phyloP scores from a whole-genome alignment of 2,329 filamentous ascomycete genomes.

The Talaromyces sp. region DNA sequence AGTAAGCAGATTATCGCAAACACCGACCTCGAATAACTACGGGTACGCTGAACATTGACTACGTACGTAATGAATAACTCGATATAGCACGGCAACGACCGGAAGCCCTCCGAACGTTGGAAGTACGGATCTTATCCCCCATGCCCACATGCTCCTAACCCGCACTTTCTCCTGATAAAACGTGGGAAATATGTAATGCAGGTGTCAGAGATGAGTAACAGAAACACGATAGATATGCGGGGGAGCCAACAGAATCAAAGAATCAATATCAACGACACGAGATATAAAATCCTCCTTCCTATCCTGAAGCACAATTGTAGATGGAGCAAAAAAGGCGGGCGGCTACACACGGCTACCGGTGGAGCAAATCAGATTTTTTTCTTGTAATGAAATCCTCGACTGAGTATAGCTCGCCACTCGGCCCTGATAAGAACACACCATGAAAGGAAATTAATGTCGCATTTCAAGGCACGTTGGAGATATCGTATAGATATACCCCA shows the following conservation, averaged over 20 bases:
- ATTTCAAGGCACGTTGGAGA: not conserved
- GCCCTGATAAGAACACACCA: not conserved
- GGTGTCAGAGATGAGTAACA: not conserved
- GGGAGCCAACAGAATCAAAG: not conserved
- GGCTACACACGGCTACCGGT: not conserved
- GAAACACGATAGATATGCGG: not conserved
- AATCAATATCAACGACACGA: not conserved
- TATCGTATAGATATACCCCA: not conserved
- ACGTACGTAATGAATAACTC: not conserved
- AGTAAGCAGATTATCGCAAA: not conserved
- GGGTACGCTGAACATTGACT: not conserved
- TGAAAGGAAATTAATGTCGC: not conserved
- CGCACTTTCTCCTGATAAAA: not conserved
- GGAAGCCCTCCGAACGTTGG: not conserved
- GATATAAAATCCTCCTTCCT: not conserved
- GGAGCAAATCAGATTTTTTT: not conserved
- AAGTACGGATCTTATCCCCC: not conserved
- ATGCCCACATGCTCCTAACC: not conserved
- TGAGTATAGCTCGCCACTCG: not conserved
- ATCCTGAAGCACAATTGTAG: not conserved
- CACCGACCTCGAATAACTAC: not conserved
- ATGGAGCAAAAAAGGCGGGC: not conserved
- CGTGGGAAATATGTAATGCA: not conserved
- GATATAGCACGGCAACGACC: not conserved
- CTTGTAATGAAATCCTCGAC: conserved; percentile 1